Evolutionary conservation across 2,329 filamentous ascomycete genomes (phyloP), one percentile per base, ranked within the genome.

Genomic region (Paramyrothecium roridum): DNA sequence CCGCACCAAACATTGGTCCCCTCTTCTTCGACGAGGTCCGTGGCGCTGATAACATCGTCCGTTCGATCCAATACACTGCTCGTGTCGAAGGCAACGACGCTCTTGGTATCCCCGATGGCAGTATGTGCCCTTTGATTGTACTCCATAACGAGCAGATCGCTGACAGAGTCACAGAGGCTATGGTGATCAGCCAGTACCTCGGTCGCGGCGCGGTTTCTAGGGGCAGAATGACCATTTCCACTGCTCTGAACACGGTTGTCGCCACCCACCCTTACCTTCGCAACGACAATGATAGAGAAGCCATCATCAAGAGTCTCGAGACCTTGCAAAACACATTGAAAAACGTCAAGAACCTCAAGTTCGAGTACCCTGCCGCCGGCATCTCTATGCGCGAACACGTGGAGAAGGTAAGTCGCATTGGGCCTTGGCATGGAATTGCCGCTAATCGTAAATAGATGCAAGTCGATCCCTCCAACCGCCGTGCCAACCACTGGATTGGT

Each of bases 1-100:
- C 85, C 23, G 85, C 85, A 3, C 84, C 85, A 23, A 86, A 88
- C 68, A 86, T 88, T 54, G 83, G 83, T 0, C 82, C 84, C 81
- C 65, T 86, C 23, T 63, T 68, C 57, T 69, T 66, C 37, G 83
- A 88, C 59, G 78, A 84, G 61, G 79, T 88, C 66, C 72, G 66
- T 30, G 78, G 79, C 37, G 70, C 72, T 3, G 86, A 89, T 60
- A 83, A 83, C 46, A 80, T 85, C 54, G 77, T 80, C 21, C 79
- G 86, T 49, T 81, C 86, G 60, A 71, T 88, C 13, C 85, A 88
- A 67, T 89, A 83, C 80, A 88, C 85, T 20, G 79, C 84, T 48
- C 80, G 86, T 63, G 84, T 87, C 22, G 85, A 88, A 63, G 80
- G 79, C 33, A 80, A 78, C 43, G 74, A 78, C 48, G 78, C 75